phyloP scores from a whole-genome alignment of 192 early-diverging fungal genomes.

The Linnemannia exigua region DNA sequence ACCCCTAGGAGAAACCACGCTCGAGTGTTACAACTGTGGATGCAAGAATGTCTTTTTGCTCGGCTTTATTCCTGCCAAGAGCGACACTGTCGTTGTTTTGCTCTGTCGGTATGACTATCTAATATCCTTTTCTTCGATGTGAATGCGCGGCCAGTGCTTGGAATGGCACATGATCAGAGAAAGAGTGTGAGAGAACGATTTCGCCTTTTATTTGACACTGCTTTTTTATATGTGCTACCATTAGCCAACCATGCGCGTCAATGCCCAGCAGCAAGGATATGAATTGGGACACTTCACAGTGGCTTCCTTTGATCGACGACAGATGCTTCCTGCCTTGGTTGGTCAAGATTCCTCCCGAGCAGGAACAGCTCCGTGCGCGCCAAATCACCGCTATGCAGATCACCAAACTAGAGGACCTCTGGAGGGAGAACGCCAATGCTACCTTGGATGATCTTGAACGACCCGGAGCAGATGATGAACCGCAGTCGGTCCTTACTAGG shows the following conservation, averaged over 20 bases:
- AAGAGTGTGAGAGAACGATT: no score
- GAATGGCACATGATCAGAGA: neutral
- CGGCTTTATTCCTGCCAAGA: constrained; percentile 99
- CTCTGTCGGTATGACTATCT: constrained; percentile 85
- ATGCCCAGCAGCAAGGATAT: constrained; percentile 90
- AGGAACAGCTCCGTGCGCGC: constrained; percentile 87
- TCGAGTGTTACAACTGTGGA: constrained; percentile 99
- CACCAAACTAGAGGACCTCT: constrained; percentile 88
- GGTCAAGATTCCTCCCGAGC: constrained; percentile 89
- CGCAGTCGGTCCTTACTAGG: constrained; percentile 84
- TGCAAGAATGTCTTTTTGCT: constrained; percentile 95
- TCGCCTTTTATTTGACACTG: neutral
- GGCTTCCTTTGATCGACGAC: constrained; percentile 97
- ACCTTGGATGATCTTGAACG: constrained; percentile 87
- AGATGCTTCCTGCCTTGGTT: constrained; percentile 96
- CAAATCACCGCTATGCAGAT: constrained; percentile 89
- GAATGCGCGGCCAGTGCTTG: neutral
- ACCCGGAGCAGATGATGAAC: constrained; percentile 88
- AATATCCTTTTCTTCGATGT: neutral
- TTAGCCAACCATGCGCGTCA: constrained; percentile 93
- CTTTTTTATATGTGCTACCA: constrained; percentile 1
- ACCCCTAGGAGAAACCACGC: constrained; percentile 91
- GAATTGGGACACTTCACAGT: constrained; percentile 97
- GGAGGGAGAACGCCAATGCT: constrained; percentile 84
- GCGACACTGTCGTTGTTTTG: constrained; percentile 96